Evolutionary conservation across 768 basidiomycete species (phyloP).

Genomic region (Kwoniella pini): DNA sequence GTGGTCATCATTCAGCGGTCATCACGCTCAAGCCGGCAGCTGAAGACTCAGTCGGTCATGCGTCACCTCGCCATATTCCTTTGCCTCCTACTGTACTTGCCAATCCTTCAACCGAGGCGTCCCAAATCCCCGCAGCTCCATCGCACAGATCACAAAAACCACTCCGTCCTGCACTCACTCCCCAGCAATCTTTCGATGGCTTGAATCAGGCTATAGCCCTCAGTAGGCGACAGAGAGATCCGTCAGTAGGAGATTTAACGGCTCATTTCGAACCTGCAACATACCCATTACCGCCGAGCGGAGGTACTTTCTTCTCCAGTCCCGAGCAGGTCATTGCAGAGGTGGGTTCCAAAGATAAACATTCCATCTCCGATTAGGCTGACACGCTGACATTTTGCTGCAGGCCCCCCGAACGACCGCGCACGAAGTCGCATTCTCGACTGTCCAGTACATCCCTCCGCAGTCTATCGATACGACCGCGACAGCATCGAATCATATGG

Average conservation of each 20-base stretch:
- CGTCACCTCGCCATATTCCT: not conserved
- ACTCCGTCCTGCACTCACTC: constrained; percentile 27
- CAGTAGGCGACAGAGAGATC: constrained; percentile 16
- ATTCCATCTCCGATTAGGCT: no score
- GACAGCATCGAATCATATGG: not conserved
- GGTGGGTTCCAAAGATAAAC: no score
- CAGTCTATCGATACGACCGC: constrained; percentile 1
- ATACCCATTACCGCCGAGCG: constrained; percentile 36
- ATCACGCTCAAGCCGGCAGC: not conserved
- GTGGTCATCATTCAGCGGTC: not conserved
- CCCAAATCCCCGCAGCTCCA: not conserved
- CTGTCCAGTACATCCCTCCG: constrained; percentile 11
- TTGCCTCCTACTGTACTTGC: not conserved
- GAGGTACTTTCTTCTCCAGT: constrained; percentile 13
- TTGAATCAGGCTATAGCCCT: constrained; percentile 1
- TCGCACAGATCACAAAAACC: constrained; percentile 22
- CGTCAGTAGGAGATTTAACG: constrained; percentile 15
- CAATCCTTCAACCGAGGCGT: not conserved
- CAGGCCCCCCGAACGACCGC: not conserved
- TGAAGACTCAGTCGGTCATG: not conserved
- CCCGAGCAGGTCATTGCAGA: not conserved
- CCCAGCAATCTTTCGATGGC: constrained; percentile 16
- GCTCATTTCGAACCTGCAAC: constrained; percentile 34
- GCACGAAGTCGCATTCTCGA: constrained; percentile 4
- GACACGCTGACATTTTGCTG: not conserved